A percentile compares a stretch with the other conserved stretches of the same genome.
Evolutionary conservation across 2,329 filamentous ascomycete genomes (phyloP).

Genomic region (Ophiostoma sp.): DNA sequence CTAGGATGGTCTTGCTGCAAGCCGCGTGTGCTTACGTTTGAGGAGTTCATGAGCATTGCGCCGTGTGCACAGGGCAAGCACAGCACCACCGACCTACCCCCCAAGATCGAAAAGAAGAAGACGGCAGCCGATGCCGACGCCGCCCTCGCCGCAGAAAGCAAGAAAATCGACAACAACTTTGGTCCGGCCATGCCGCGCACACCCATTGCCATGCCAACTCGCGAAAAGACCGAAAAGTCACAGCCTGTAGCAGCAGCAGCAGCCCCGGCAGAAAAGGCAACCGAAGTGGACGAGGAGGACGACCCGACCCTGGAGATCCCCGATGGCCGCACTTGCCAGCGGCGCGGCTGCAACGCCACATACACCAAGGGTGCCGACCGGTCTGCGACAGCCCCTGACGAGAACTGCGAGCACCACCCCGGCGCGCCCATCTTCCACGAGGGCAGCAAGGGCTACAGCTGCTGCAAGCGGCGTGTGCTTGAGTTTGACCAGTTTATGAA

Average conservation of each 20-base stretch:
- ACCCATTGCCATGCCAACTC: constrained; percentile 41
- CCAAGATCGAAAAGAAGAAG: constrained; percentile 55
- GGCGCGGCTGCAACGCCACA: constrained; percentile 63
- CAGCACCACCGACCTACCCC: constrained; percentile 72
- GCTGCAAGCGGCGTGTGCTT: constrained; percentile 89
- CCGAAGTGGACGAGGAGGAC: constrained; percentile 71
- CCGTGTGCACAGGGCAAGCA: constrained; percentile 93
- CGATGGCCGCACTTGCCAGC: constrained; percentile 68
- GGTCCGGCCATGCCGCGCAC: constrained; percentile 36
- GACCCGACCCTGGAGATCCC: constrained; percentile 69
- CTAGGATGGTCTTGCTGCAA: constrained; percentile 99
- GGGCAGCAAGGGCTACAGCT: constrained; percentile 95
- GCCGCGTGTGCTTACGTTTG: constrained; percentile 90
- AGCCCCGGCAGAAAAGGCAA: constrained; percentile 37
- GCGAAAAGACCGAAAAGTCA: constrained; percentile 32
- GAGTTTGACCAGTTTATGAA: constrained; percentile 99
- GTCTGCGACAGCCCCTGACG: constrained; percentile 49
- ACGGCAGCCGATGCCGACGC: constrained; percentile 46
- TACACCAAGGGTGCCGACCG: constrained; percentile 55
- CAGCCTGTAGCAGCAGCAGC: not conserved
- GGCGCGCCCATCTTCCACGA: constrained; percentile 93
- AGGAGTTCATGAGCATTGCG: constrained; percentile 90
- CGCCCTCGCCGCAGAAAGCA: constrained; percentile 35
- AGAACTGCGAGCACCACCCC: constrained; percentile 83
- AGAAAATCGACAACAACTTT: constrained; percentile 24